Base-by-base conservation (phyloP, 495 filamentous ascomycete species). In the Talaromyces stipitatus region DNA sequence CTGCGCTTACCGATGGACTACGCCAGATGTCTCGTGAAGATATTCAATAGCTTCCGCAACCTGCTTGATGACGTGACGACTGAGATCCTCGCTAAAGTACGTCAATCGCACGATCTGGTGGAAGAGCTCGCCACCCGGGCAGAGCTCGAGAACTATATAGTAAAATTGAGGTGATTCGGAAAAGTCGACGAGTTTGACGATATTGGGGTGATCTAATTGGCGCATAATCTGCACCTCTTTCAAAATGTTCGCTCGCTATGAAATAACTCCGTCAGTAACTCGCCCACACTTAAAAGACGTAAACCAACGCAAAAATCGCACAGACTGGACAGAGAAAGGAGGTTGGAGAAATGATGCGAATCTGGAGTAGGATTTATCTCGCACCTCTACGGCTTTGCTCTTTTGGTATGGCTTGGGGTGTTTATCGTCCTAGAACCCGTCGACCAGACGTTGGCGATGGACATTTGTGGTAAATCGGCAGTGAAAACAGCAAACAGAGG, bases 201-300 rank as follows among this genome's bases (percentile, higher is more conserved):
- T 90, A 64, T 97, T 97, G 20, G 91, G 91, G 62, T 98, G 95
- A 61, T 97, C 91, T 50, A 97, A 77, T 64, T 91, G 86, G 43
- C 90, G 89, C 94, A 98, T 98, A 68, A 98, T 97, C 69, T 96
- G 91, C 11, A 98, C 95, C 69, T 98, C 94, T 70, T 98, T 98
- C 48, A 97, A 76, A 57, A 98, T 97, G 62, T 97, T 98, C 56
- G 91, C 88, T 76, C 94, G 81, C 94, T 98, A 69, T 63, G 18
- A 50, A 4, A 47, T 23, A 9, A 22, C 14, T 38, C n/a, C n/a
- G 22, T 36, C 24, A 28, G 41, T 36, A 56, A 62, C 27, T 48
- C 11, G 54, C 23, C 57, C 51, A 50, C 41, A 50, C 57, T 60
- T 38, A 51, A 57, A 18, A 48, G 18, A 47, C 36, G 28, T 23